Evolutionary conservation across 768 basidiomycete species (phyloP).

Genomic region (Tulasnella sp.): DNA sequence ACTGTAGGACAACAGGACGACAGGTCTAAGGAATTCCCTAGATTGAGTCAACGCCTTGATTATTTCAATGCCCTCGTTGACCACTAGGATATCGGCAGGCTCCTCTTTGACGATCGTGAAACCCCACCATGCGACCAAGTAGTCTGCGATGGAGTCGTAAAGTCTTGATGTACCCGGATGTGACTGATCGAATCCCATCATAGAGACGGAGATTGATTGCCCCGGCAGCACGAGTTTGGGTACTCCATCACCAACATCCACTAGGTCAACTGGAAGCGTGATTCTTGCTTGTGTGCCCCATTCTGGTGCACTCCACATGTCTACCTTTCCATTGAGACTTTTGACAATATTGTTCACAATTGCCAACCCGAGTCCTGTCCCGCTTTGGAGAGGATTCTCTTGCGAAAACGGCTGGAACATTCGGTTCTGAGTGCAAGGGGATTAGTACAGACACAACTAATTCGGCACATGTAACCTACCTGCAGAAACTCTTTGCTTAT

Average conservation of each 20-base stretch:
- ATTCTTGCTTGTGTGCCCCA: constrained; percentile 86
- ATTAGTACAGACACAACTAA: not conserved
- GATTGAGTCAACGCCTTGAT: constrained; percentile 44
- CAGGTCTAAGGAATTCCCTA: constrained; percentile 47
- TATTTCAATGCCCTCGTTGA: constrained; percentile 61
- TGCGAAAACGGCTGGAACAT: constrained; percentile 96
- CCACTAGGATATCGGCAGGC: constrained; percentile 49
- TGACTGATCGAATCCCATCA: constrained; percentile 55
- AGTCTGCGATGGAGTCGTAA: constrained; percentile 45
- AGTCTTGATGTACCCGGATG: constrained; percentile 58
- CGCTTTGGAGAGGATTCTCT: constrained; percentile 86
- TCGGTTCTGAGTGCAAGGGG: constrained; percentile 47
- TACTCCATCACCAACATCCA: constrained; percentile 35
- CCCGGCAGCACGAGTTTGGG: constrained; percentile 30
- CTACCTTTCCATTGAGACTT: constrained; percentile 81
- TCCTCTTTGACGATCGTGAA: constrained; percentile 36
- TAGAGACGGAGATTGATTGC: constrained; percentile 40
- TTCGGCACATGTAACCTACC: constrained; percentile 29
- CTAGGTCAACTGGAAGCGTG: constrained; percentile 58
- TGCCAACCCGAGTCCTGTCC: constrained; percentile 86
- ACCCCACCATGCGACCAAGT: constrained; percentile 66
- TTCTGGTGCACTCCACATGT: constrained; percentile 85
- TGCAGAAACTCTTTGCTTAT: constrained; percentile 89
- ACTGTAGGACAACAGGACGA: constrained; percentile 60
- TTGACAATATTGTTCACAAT: constrained; percentile 89